Conservation (phyloP, 2,329 filamentous ascomycete species). For the Calonectria pteridis region DNA sequence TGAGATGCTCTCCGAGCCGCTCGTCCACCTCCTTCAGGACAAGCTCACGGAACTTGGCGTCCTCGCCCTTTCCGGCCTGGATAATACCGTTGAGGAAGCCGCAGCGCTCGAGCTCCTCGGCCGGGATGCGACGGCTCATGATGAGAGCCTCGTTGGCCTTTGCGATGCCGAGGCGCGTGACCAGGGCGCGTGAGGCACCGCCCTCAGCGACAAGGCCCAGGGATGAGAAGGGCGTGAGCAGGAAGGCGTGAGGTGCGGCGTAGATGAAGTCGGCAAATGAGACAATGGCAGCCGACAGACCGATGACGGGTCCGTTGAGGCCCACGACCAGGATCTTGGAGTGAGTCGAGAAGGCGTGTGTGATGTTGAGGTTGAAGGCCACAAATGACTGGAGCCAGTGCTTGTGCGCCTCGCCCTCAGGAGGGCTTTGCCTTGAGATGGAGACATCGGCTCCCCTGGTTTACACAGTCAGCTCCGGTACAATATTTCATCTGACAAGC, state of each 20-base stretch:
- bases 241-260: slow-evolving; percentile 81
- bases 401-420: slow-evolving; percentile 54
- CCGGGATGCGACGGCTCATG: slow-evolving; percentile 83
- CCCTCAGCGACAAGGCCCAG: slow-evolving; percentile 93
- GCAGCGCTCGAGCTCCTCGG: slow-evolving; percentile 77
- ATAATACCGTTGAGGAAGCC: slow-evolving; percentile 93
- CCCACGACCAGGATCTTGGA: slow-evolving; percentile 93
- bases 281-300: slow-evolving; percentile 86
- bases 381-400: slow-evolving; percentile 80
- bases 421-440: slow-evolving; percentile 59
- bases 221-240: slow-evolving; percentile 92
- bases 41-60: slow-evolving; percentile 75
- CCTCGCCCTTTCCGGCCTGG: slow-evolving; percentile 68
- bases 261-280: slow-evolving; percentile 95
- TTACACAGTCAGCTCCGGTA: slow-evolving; percentile 11
- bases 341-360: slow-evolving; percentile 91
- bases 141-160: slow-evolving; percentile 94
- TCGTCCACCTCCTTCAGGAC: slow-evolving; percentile 88
- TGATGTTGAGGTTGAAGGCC: slow-evolving; percentile 88
- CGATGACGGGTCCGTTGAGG: slow-evolving; percentile 92
- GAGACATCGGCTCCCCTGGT: slow-evolving; percentile 83
- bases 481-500: neutral
- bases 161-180: slow-evolving; percentile 81
- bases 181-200: slow-evolving; percentile 82
- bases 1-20: slow-evolving; percentile 82